These are phyloP conservation scores for Russula compacta DNA, from an alignment of 768 basidiomycete species.

Conservation along the genomic window DNA sequence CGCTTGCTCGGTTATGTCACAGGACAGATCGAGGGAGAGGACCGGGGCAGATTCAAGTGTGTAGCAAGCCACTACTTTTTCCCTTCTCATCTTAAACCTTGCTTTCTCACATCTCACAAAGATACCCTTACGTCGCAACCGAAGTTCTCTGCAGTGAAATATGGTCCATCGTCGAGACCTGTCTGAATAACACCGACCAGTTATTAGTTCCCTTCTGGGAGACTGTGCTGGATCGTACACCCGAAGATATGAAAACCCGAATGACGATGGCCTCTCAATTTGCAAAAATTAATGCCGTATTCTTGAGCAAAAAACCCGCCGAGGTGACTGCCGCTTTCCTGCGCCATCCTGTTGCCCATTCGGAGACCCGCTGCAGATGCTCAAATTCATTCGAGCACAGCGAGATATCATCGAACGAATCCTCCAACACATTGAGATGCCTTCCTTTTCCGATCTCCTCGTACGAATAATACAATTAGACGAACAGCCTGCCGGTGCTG, in stretches of 20 bases:
- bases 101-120: constrained; percentile 26
- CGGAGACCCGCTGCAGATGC: constrained; percentile 54
- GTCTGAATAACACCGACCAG: constrained; percentile 59
- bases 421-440: constrained; percentile 77
- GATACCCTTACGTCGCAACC: constrained; percentile 88
- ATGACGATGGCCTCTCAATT: constrained; percentile 88
- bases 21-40: constrained; percentile 76
- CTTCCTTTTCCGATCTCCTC: constrained; percentile 86
- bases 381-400: constrained; percentile 81
- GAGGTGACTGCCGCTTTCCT: constrained; percentile 52
- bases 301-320: constrained; percentile 79
- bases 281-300: constrained; percentile 85
- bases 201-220: constrained; percentile 90
- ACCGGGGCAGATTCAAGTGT: constrained; percentile 74
- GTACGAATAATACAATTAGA: constrained; percentile 86
- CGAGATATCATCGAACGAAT: constrained; percentile 75
- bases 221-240: constrained; percentile 64
- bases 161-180: constrained; percentile 90
- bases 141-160: constrained; percentile 95
- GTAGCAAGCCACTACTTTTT: constrained; percentile 26
- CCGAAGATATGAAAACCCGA: constrained; percentile 81
- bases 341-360: constrained; percentile 25
- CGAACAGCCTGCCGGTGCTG: constrained; percentile 70
- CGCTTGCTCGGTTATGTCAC: constrained; percentile 78
- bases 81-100: constrained; percentile 12